Conservation (phyloP, 129 eudicot species). For the Escallonia herrerae region DNA sequence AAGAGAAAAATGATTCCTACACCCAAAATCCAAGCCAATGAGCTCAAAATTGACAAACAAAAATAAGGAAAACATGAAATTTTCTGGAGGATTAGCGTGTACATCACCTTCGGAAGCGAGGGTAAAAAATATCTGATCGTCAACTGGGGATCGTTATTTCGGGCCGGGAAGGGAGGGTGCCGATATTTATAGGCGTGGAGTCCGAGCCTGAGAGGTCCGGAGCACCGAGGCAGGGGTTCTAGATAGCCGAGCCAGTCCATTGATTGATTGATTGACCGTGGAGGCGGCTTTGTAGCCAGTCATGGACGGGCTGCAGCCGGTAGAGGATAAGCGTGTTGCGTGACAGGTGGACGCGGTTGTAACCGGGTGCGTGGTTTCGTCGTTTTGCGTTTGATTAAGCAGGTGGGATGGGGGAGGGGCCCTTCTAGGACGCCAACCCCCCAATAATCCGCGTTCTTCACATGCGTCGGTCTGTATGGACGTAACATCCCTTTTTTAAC, state of each 20-base stretch:
- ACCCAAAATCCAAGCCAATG: not conserved
- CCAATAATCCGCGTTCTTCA: too few species aligned
- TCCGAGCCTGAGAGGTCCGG: constrained; percentile 21
- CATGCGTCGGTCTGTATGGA: too few species aligned
- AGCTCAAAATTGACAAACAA: not conserved
- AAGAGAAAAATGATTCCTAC: too few species aligned
- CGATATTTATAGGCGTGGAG: constrained; percentile 16
- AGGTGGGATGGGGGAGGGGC: too few species aligned
- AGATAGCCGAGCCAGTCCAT: constrained; percentile 10
- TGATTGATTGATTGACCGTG: constrained; percentile 11
- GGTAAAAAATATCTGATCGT: not conserved
- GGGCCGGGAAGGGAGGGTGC: not conserved
- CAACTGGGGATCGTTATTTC: not conserved
- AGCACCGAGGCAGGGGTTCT: constrained; percentile 10
- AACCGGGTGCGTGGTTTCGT: not conserved
- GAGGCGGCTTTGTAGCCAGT: constrained; percentile 12
- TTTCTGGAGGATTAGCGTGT: not conserved
- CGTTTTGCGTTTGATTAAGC: not conserved
- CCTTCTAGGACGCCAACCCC: not conserved
- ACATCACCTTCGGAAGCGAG: not conserved
- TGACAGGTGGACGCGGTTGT: not conserved
- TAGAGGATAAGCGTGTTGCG: constrained; percentile 9
- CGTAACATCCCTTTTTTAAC: too few species aligned
- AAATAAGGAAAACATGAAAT: not conserved
- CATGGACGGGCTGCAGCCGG: constrained; percentile 20